Evolutionary conservation across 805 yeast genomes (phyloP).

Genomic region (Monosporozyma aquatica): DNA sequence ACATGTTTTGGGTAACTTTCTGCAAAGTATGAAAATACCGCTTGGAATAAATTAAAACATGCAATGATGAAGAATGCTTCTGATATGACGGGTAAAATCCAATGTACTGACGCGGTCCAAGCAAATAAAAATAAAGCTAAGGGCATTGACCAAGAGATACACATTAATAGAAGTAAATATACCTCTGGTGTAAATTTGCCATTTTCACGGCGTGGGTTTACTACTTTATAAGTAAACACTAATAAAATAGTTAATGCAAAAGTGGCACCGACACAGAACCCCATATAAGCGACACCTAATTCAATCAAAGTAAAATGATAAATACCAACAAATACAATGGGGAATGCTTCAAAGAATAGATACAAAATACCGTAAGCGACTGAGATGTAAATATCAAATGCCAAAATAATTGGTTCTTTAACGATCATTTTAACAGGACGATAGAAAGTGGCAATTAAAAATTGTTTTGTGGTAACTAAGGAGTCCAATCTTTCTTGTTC

Average conservation of each 20-base stretch:
- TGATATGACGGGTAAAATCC: constrained; percentile 43
- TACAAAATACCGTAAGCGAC: constrained; percentile 44
- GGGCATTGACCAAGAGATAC: constrained; percentile 37
- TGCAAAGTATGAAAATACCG: constrained; percentile 41
- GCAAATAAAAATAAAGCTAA: constrained; percentile 39
- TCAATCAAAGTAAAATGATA: constrained; percentile 41
- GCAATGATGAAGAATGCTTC: constrained; percentile 33
- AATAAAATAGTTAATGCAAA: constrained; percentile 31
- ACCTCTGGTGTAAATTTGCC: constrained; percentile 34
- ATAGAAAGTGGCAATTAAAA: constrained; percentile 32
- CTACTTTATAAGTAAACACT: constrained; percentile 19
- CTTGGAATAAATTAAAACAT: constrained; percentile 41
- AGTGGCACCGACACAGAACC: constrained; percentile 36
- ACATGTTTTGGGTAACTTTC: constrained; percentile 39
- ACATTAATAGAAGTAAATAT: constrained; percentile 33
- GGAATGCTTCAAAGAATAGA: constrained; percentile 53
- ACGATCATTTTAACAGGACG: constrained; percentile 42
- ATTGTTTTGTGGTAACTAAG: constrained; percentile 12
- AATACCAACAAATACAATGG: constrained; percentile 40
- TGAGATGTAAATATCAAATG: constrained; percentile 43
- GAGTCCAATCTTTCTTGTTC: constrained; percentile 32
- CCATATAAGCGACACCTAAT: constrained; percentile 38
- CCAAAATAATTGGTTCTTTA: constrained; percentile 46
- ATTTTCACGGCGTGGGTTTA: constrained; percentile 22
- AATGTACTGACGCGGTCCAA: constrained; percentile 41